Conservation (phyloP, 306 rosid genomes). For the Rosa chinensis region DNA sequence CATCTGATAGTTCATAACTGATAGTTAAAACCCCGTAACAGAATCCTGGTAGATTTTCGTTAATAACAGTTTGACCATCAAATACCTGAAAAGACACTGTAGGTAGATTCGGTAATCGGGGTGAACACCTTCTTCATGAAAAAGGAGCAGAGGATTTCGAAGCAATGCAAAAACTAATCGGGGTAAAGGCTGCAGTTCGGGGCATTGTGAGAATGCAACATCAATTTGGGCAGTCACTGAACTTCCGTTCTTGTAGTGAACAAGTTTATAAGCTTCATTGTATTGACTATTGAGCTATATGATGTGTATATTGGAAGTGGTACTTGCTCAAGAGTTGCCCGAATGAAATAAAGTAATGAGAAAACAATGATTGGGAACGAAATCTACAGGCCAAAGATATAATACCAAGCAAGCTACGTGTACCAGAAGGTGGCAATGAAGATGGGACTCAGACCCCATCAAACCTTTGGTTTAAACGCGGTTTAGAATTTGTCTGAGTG, state of each 20-base stretch:
- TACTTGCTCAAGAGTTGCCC: background rate
- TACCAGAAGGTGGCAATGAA: background rate
- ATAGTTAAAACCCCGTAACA: conserved; percentile 8
- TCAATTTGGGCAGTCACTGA: conserved; percentile 72
- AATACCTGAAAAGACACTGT: conserved; percentile 93
- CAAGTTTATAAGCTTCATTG: conserved; percentile 70
- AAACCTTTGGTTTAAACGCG: background rate
- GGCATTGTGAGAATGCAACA: conserved; percentile 87
- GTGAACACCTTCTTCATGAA: conserved; percentile 97
- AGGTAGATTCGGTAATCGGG: conserved; percentile 91
- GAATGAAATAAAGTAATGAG: background rate
- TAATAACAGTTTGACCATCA: conserved; percentile 13
- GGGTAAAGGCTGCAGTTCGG: conserved; percentile 78
- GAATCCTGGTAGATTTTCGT: background rate
- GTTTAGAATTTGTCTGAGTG: background rate
- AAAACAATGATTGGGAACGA: background rate
- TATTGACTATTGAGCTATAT: conserved; percentile 38
- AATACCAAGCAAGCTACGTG: background rate
- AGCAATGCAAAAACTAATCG: conserved; percentile 91
- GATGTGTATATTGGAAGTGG: no score
- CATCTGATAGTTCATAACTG: conserved; percentile 10
- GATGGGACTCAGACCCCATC: background rate
- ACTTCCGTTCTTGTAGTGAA: conserved; percentile 65
- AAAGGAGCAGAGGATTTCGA: conserved; percentile 86
- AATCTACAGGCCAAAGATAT: background rate